phyloP scores from a whole-genome alignment of 768 basidiomycete genomes.

The Tulasnella calospora region DNA sequence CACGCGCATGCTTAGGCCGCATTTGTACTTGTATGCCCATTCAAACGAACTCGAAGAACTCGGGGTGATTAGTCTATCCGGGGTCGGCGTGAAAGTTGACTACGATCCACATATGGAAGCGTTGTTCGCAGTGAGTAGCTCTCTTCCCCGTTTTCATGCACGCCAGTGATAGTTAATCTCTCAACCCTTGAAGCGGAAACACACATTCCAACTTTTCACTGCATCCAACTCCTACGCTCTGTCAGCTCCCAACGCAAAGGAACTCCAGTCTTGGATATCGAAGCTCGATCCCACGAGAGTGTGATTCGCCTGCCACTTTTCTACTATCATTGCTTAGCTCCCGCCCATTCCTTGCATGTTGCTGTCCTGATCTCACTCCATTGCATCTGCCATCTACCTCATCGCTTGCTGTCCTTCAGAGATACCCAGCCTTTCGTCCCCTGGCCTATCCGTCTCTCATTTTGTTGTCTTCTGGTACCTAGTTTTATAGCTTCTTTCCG shows the following conservation, averaged over 20 bases:
- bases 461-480: background rate
- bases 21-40: slow-evolving; percentile 80
- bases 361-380: slow-evolving; percentile 1
- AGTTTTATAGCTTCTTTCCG: slow-evolving; percentile 6
- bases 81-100: slow-evolving; percentile 66
- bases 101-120: slow-evolving; percentile 80
- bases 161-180: background rate
- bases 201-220: slow-evolving; percentile 87
- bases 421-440: background rate
- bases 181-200: slow-evolving; percentile 47
- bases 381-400: background rate
- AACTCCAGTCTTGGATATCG: slow-evolving; percentile 76
- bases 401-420: slow-evolving; percentile 4
- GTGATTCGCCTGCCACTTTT: background rate
- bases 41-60: slow-evolving; percentile 81
- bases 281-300: slow-evolving; percentile 80
- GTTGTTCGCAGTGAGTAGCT: slow-evolving; percentile 67
- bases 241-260: slow-evolving; percentile 74
- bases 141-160: background rate
- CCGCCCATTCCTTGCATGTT: background rate
- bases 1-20: slow-evolving; percentile 54
- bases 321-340: background rate
- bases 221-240: slow-evolving; percentile 88
- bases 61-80: slow-evolving; percentile 73
- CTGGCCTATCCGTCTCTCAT: background rate